Evolutionary conservation across 1,284 basidiomycete genomes (phyloP), one percentile per base, ranked within the genome.

Genomic region (Rhizoctonia solani): DNA sequence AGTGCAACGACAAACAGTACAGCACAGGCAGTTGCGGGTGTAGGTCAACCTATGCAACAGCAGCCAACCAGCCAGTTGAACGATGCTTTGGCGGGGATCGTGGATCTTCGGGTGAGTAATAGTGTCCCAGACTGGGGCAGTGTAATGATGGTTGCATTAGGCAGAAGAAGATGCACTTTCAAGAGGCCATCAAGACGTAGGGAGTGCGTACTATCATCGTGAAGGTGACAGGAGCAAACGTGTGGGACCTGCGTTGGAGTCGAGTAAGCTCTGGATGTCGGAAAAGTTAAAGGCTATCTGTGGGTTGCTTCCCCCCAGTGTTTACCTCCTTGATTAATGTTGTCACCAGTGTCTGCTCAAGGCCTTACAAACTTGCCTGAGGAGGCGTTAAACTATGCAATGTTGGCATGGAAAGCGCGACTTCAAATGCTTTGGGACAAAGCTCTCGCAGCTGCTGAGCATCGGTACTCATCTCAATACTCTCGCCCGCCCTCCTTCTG

Each of bases 11-110:
- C 19, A 21, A n/a, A 27, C 42, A 47, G n/a, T 46, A 61, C 56
- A 23, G 66, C 34, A 42, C 49, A 21, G n/a, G 89, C 91, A 73
- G 83, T 90, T 41, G 84, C 88, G 9, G 56, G 56, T 13, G 19
- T 32, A 30, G 29, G 27, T 21, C 67, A 58, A 14, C 52, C 32
- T 37, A 19, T 39, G 16, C 66, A 67, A 53, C 70, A 39, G 55
- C 67, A 63, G 68, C 58, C 49, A 37, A 71, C 54, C 42, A 59
- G 58, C 29, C 89, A 87, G 3, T 74, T 93, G 50, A 92, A 90
- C 68, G 90, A 93, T 74, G 90, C 89, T 1, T 77, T 92, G 2
- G 90, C 89, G 4, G 90, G 88, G 73, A 89, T 90, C 13, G 88
- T 93, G 5, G 90, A 93, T 78, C 78, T 92, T 39, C 79, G 88